Evolutionary conservation across 441 rosid species (phyloP).

Genomic region (Metrosideros polymorpha): DNA sequence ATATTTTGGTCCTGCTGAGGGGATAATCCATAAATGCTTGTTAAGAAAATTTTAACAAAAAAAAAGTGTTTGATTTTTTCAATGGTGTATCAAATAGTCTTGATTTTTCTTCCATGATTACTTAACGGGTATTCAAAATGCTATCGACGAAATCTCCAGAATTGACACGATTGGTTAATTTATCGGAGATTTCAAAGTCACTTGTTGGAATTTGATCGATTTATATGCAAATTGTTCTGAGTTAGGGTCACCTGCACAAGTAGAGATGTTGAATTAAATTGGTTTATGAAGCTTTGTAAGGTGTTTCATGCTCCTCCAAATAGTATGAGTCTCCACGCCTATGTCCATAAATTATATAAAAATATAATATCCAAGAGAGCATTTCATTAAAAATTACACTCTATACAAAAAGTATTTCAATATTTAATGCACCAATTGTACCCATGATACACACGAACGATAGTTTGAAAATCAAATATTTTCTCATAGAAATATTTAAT

Average conservation of each 20-base stretch:
- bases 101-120: rapidly evolving
- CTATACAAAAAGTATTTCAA: background rate
- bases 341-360: background rate
- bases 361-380: background rate
- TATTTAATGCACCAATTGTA: background rate
- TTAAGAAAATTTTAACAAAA: background rate
- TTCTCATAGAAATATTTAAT: background rate
- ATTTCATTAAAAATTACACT: background rate
- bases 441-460: background rate
- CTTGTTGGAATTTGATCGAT: background rate
- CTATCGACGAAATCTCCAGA: rapidly evolving
- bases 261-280: no score
- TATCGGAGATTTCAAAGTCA: background rate
- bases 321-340: background rate
- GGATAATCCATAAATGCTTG: no score
- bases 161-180: background rate
- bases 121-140: background rate
- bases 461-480: no score
- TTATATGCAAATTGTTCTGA: rapidly evolving
- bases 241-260: background rate
- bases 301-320: background rate
- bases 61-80: rapidly evolving
- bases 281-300: no score
- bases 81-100: background rate
- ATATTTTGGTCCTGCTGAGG: background rate